A percentile compares a stretch with the other conserved stretches of the same genome.
phyloP scores from a whole-genome alignment of 1,284 basidiomycete species.

The Ceratobasidium sp. region DNA sequence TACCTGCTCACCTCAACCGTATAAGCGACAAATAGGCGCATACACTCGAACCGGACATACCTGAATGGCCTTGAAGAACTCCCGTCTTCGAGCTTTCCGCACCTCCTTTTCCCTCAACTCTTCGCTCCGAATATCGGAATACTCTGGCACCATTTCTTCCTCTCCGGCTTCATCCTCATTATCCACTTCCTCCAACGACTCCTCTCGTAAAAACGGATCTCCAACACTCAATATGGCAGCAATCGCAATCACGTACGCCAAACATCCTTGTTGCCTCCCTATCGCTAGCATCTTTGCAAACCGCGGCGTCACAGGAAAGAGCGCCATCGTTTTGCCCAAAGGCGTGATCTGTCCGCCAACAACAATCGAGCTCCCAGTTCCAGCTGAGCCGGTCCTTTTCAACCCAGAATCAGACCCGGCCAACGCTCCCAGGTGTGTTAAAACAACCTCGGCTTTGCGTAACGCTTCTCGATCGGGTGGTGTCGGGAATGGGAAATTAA shows the following conservation, averaged over 20 bases:
- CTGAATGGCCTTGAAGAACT: constrained; percentile 85
- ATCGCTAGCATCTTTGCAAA: constrained; percentile 96
- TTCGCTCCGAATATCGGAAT: constrained; percentile 71
- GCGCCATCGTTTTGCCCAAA: constrained; percentile 90
- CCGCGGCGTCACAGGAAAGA: constrained; percentile 93
- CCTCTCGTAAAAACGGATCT: constrained; percentile 94
- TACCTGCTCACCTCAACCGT: constrained; percentile 62
- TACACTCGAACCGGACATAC: constrained; percentile 62
- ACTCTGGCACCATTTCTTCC: constrained; percentile 63
- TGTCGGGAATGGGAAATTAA: constrained; percentile 99
- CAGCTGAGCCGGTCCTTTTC: constrained; percentile 54
- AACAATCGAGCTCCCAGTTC: constrained; percentile 26
- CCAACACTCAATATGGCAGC: constrained; percentile 95
- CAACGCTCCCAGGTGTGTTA: constrained; percentile 89
- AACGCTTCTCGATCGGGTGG: constrained; percentile 89
- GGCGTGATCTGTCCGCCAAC: constrained; percentile 83
- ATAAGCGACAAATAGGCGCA: constrained; percentile 41
- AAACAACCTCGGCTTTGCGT: constrained; percentile 84
- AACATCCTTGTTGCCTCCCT: constrained; percentile 91
- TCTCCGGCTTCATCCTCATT: constrained; percentile 64
- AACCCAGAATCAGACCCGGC: constrained; percentile 59
- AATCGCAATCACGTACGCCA: constrained; percentile 92
- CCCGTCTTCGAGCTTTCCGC: constrained; percentile 73
- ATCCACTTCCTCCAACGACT: constrained; percentile 69
- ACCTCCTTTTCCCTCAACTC: constrained; percentile 76